Conservation (phyloP, 1,139 yeast genomes). For the Saccharomyces hybrid region DNA sequence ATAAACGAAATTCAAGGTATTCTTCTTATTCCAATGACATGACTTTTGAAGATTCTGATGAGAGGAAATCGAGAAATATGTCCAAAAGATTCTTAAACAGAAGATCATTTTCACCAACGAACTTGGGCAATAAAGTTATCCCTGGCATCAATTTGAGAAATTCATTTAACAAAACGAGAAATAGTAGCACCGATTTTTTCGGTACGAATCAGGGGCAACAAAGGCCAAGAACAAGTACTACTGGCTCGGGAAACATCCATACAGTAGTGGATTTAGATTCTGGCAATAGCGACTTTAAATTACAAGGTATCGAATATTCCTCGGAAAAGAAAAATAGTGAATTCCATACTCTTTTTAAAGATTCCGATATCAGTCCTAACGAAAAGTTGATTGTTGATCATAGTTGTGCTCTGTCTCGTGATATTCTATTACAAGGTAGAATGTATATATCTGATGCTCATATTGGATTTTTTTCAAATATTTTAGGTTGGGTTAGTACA, state of each 20-base stretch:
- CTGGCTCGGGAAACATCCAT: constrained; percentile 13
- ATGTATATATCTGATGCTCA: constrained; percentile 54
- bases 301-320: constrained; percentile 31
- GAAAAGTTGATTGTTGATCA: constrained; percentile 59
- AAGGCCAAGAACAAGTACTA: constrained; percentile 15
- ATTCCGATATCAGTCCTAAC: constrained; percentile 37
- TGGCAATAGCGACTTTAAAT: constrained; percentile 12
- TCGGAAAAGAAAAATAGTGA: constrained; percentile 48
- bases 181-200: constrained; percentile 7
- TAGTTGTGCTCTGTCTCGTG: constrained; percentile 65
- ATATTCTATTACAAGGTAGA: constrained; percentile 65
- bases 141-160: constrained; percentile 20
- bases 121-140: constrained; percentile 23
- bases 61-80: constrained; percentile 24
- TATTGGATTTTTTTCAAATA: constrained; percentile 63
- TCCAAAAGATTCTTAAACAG: constrained; percentile 23
- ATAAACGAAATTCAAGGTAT: constrained; percentile 16
- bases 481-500: constrained; percentile 67
- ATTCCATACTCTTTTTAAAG: constrained; percentile 55
- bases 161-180: constrained; percentile 18
- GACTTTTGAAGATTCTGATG: constrained; percentile 6
- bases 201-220: not conserved
- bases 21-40: constrained; percentile 17
- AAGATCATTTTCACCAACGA: constrained; percentile 28
- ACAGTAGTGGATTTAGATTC: constrained; percentile 15